Evolutionary conservation across 140 eudicot species (phyloP), one percentile per base, ranked within the genome.

Genomic region (Stevia rebaudiana): DNA sequence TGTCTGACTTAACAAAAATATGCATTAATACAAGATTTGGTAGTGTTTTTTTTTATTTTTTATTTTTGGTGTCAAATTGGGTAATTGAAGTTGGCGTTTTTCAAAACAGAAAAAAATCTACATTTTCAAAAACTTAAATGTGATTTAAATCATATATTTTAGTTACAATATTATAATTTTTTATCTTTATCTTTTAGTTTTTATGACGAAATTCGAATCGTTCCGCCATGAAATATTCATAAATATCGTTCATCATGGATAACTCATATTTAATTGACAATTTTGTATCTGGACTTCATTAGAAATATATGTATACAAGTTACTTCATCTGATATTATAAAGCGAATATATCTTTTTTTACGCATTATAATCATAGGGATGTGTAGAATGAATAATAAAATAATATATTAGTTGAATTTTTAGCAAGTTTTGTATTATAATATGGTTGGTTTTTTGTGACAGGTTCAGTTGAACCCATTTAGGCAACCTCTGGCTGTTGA

Each of bases 401-500:
- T 28, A 2, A 5, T 46, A 16, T 46, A 4, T 4, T n/a, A 23
- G 9, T 53, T n/a, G 18, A 15, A 24, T 13, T 54, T 13, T 54
- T 54, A 12, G 7, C 61, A 39, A 25, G n/a, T 21, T 25, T 54
- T 49, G 62, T 56, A 44, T 3, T 39, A 58, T 59, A 39, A 30
- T 15, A 56, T 56, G 23, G 54, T 73, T 58, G 39, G 57, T 0
- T 58, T 47, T 47, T 67, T 67, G 79, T 12, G 8, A 60, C 80
- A 84, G 95, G 79, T 91, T 71, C 92, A 87, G 75, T 57, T 91
- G 43, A 91, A 91, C 70, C 98, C 96, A 40, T 91, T 87, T 76
- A 87, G 98, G 86, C 95, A 85, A 59, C 95, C 98, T 62, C 61
- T 91, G 52, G 80, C 70, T 3, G 82, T 91, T 60, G 96, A 91